Evolutionary conservation across 805 yeast genomes (phyloP), one percentile per base, ranked within the genome.

Genomic region (Pichia sporocuriosa): DNA sequence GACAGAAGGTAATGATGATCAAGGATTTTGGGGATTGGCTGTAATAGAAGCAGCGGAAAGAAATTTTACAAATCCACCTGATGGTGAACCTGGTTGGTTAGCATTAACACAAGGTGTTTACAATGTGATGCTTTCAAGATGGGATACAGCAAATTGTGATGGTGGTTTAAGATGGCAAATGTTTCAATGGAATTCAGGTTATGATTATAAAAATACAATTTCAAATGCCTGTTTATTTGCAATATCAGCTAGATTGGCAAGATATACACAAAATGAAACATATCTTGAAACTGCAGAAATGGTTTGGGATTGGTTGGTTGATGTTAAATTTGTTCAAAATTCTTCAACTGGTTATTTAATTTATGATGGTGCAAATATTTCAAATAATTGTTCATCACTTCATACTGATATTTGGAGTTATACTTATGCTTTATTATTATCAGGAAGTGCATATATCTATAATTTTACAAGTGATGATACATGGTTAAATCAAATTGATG

Each of bases 161-260:
- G 96, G 96, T 39, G 96, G 96, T 2, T 68, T 86, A 43, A 75
- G 96, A 64, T 86, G 96, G 96, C 96, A 86, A 67, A 87, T 86
- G 50, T 87, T 83, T 65, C 72, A 81, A 40, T 86, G 88, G 87
- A 87, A 87, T 61, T 69, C 84, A 7, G 96, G 96, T 46, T 86
- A 85, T 61, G 79, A 82, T 59, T 86, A 86, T 64, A 86, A 86
- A 61, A 87, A 87, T 65, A 66, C 89, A n/a, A 84, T 86, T 50
- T 74, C 93, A n/a, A 86, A 85, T 59, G 94, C 94, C 3, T 77
- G 84, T 50, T 62, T 87, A 40, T 85, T 87, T 72, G 79, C 81
- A 50, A 64, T 86, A 32, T 89, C 86, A 20, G 93, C 95, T 3
- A 73, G 96, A 49, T 72, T 86, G 51, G 90, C 89, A 2, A 73